Conservation (phyloP, 2,329 filamentous ascomycete genomes). For the Bipolaris oryzae region DNA sequence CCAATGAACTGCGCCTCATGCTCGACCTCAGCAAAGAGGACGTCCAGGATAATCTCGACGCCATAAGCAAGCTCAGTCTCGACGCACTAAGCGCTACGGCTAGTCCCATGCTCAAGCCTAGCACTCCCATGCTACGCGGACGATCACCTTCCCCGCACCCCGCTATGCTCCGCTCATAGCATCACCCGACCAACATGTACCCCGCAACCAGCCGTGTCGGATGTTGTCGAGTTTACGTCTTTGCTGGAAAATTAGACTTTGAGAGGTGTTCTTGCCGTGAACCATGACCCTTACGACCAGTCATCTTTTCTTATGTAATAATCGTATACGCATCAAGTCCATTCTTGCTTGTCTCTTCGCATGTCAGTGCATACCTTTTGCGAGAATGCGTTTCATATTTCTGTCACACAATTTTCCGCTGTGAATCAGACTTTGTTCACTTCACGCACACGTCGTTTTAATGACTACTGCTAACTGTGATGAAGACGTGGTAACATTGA, state of each 20-base stretch:
- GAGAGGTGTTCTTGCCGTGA: background rate
- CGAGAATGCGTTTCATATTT: background rate
- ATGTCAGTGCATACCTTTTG: background rate
- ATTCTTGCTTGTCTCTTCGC: background rate
- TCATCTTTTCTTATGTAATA: constrained; percentile 1
- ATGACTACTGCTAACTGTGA: background rate
- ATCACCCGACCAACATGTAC: background rate
- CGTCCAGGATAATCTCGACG: constrained; percentile 44
- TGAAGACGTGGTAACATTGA: too few species aligned
- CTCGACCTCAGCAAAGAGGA: constrained; percentile 45
- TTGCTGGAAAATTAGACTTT: background rate
- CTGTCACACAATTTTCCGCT: background rate
- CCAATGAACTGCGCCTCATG: constrained; percentile 47
- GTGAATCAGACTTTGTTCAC: background rate
- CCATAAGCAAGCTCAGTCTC: constrained; percentile 47
- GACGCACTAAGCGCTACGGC: constrained; percentile 45
- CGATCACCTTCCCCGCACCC: constrained; percentile 44
- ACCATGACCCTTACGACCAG: background rate
- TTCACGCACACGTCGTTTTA: background rate
- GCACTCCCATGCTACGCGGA: constrained; percentile 43
- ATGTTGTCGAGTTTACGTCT: background rate
- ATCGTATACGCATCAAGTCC: constrained; percentile 1
- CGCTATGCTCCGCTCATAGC: constrained; percentile 24
- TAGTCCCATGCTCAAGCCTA: constrained; percentile 45
- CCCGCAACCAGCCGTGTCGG: background rate